These are phyloP conservation scores for Pythium brachiatum DNA, from an alignment of 352 stramenopile genomes.

Conservation along the genomic window DNA sequence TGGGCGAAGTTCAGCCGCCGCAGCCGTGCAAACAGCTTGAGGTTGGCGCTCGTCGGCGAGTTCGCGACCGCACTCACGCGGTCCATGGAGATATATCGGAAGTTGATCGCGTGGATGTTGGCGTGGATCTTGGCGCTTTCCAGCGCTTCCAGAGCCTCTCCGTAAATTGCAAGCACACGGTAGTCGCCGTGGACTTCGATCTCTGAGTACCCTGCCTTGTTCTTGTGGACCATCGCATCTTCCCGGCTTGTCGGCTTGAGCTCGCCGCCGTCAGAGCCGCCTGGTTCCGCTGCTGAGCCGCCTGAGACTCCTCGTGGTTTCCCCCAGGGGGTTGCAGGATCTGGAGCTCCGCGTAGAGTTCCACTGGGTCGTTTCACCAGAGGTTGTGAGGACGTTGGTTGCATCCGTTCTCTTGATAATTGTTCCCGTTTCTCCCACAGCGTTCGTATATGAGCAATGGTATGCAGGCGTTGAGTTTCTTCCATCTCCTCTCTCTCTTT, in stretches of 20 bases:
- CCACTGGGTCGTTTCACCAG: neutral
- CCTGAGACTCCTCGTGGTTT: neutral
- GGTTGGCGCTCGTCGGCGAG: constrained; percentile 32
- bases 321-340: neutral
- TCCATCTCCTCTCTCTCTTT: constrained; percentile 53
- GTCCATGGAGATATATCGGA: constrained; percentile 54
- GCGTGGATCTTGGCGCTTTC: constrained; percentile 52
- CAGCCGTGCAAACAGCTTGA: constrained; percentile 62
- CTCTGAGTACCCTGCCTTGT: constrained; percentile 62
- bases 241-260: constrained; percentile 42
- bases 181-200: constrained; percentile 72
- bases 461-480: constrained; percentile 40
- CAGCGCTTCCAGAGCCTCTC: constrained; percentile 59
- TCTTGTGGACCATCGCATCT: constrained; percentile 45
- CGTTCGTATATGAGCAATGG: constrained; percentile 42
- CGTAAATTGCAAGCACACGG: constrained; percentile 64
- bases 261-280: constrained; percentile 31
- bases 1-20: constrained; percentile 57
- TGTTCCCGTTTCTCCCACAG: constrained; percentile 39
- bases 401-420: neutral
- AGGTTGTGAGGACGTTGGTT: neutral
- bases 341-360: neutral
- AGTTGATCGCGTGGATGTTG: constrained; percentile 60
- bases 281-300: neutral
- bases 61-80: constrained; percentile 37